Evolutionary conservation across 2,329 filamentous ascomycete species (phyloP).

Genomic region (Proliferodiscus dingleyae): DNA sequence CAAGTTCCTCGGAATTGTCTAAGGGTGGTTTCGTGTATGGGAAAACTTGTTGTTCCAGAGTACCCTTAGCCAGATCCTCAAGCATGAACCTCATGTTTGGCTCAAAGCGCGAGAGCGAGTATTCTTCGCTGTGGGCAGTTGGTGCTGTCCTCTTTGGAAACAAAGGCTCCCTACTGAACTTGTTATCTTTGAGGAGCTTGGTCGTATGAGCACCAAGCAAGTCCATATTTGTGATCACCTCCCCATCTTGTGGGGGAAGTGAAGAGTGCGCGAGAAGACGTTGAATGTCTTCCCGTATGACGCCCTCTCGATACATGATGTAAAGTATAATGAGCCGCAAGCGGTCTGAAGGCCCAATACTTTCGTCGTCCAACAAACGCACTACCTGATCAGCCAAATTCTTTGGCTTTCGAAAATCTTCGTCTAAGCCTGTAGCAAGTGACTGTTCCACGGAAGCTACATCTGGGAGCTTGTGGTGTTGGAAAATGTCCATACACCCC

Average conservation of each 20-base stretch:
- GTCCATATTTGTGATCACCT: conserved; percentile 72
- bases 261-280: conserved; percentile 80
- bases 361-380: conserved; percentile 80
- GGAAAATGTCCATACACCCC: conserved; percentile 92
- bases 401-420: conserved; percentile 87
- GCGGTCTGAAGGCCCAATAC: conserved; percentile 66
- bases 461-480: conserved; percentile 78
- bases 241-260: conserved; percentile 67
- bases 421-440: conserved; percentile 85
- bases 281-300: conserved; percentile 77
- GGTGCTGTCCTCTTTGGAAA: conserved; percentile 63
- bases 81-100: conserved; percentile 78
- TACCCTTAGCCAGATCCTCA: conserved; percentile 64
- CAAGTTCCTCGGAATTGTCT: conserved; percentile 54
- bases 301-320: conserved; percentile 77
- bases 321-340: conserved; percentile 83
- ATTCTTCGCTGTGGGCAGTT: conserved; percentile 63
- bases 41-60: conserved; percentile 61
- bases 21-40: conserved; percentile 69
- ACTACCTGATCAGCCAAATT: conserved; percentile 82
- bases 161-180: conserved; percentile 61
- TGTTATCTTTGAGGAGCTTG: conserved; percentile 69
- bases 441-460: conserved; percentile 86
- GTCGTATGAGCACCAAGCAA: conserved; percentile 72
- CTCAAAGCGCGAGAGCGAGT: conserved; percentile 81